Conservation (phyloP, 148 eudicot species). For the Rhododendron vialii region DNA sequence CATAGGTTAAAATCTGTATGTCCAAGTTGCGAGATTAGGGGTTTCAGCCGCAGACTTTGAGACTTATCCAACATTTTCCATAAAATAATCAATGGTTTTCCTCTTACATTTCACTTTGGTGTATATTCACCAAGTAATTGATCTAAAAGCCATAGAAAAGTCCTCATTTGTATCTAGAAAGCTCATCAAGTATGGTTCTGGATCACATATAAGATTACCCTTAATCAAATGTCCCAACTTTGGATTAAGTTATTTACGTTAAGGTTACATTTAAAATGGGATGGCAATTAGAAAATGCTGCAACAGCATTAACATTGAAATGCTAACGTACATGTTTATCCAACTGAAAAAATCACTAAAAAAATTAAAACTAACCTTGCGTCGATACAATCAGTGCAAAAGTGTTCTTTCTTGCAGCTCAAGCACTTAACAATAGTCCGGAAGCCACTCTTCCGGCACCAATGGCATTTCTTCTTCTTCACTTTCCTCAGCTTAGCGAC, state of each 20-base stretch:
- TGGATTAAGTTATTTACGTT: neutral
- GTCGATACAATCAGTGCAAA: constrained; percentile 67
- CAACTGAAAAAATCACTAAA: constrained; percentile 2
- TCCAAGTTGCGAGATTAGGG: neutral
- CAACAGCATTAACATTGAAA: neutral
- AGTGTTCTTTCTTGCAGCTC: constrained; percentile 60
- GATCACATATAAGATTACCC: neutral
- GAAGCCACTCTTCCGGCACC: constrained; percentile 54
- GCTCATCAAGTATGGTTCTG: neutral
- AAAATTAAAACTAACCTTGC: constrained; percentile 47
- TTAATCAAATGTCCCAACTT: neutral
- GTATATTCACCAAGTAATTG: neutral
- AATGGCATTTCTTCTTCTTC: constrained; percentile 71
- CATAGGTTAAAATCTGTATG: neutral
- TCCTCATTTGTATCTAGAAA: neutral
- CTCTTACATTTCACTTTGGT: neutral
- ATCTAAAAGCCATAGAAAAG: neutral
- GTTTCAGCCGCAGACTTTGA: neutral
- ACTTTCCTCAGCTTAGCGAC: constrained; percentile 29
- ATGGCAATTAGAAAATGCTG: neutral
- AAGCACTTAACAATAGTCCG: constrained; percentile 52
- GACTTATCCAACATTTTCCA: neutral
- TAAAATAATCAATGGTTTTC: neutral
- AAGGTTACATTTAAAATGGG: too few relatives aligned
- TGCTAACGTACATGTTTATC: neutral